These are phyloP conservation scores for Saccharomyces hybrid DNA, from an alignment of 1,139 yeast species.

Conservation along the genomic window DNA sequence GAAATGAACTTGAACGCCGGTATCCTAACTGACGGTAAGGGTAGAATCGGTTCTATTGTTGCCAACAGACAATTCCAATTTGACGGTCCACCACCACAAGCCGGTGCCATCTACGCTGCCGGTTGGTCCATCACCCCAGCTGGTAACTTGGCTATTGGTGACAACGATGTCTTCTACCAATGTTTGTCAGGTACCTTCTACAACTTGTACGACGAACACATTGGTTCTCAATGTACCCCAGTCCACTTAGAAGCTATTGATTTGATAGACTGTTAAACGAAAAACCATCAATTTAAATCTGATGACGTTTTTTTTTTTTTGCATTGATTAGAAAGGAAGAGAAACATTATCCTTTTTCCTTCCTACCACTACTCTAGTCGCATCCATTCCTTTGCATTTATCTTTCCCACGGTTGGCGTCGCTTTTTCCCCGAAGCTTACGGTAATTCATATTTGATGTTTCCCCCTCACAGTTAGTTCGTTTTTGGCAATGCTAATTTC, in stretches of 20 bases:
- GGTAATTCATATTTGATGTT: neutral
- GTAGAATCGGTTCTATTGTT: conserved; percentile 76
- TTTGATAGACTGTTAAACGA: conserved; percentile 48
- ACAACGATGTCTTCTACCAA: conserved; percentile 60
- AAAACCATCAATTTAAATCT: neutral
- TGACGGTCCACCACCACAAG: conserved; percentile 85
- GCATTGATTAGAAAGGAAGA: neutral
- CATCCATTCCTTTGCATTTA: conserved; percentile 12
- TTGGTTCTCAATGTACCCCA: conserved; percentile 58
- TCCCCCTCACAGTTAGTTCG: neutral
- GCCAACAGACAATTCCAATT: conserved; percentile 85
- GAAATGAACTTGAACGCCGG: conserved; percentile 47
- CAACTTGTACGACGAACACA: conserved; percentile 67
- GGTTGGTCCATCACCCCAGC: conserved; percentile 64
- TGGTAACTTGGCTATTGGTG: conserved; percentile 65
- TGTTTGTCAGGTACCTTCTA: conserved; percentile 74
- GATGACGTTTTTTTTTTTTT: neutral
- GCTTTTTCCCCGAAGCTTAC: neutral
- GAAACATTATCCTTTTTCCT: neutral
- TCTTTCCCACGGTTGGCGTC: neutral
- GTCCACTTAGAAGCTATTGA: conserved; percentile 61
- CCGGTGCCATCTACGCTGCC: conserved; percentile 74
- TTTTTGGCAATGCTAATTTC: neutral
- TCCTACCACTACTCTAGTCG: conserved; percentile 2
- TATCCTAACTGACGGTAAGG: conserved; percentile 51